Conservation (phyloP, 2,329 filamentous ascomycete species). For the Fusarium ambrosium region DNA sequence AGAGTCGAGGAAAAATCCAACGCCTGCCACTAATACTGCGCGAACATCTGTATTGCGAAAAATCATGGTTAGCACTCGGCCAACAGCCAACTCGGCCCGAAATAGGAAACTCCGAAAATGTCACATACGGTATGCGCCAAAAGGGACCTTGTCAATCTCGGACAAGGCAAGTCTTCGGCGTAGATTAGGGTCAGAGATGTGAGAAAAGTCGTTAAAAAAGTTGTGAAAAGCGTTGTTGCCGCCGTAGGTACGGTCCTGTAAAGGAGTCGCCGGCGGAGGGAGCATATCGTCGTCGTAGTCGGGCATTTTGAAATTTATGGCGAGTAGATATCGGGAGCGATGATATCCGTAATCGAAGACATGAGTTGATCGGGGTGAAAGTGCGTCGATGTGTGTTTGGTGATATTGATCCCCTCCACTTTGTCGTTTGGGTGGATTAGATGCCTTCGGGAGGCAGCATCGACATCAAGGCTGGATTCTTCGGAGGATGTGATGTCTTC, state of each 20-base stretch:
- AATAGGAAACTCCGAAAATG: background rate
- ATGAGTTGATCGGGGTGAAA: constrained; percentile 39
- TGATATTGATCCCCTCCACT: constrained; percentile 35
- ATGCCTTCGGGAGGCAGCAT: constrained; percentile 26
- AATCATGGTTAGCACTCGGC: constrained; percentile 16
- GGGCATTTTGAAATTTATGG: constrained; percentile 48
- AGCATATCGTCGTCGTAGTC: constrained; percentile 55
- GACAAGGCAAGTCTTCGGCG: constrained; percentile 81
- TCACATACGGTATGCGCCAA: constrained; percentile 75
- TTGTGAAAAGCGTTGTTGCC: constrained; percentile 80
- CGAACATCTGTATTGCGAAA: constrained; percentile 66
- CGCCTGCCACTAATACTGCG: constrained; percentile 80
- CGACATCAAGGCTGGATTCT: constrained; percentile 12
- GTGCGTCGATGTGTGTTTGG: constrained; percentile 32
- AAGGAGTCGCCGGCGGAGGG: constrained; percentile 56
- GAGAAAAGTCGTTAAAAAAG: constrained; percentile 77
- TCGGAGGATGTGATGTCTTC: background rate
- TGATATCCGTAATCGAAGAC: constrained; percentile 44
- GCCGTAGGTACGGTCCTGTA: constrained; percentile 63
- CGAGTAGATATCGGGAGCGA: constrained; percentile 41
- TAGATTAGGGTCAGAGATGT: constrained; percentile 80
- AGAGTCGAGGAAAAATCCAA: constrained; percentile 87
- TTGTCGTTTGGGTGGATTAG: constrained; percentile 17
- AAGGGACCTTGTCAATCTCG: constrained; percentile 83
- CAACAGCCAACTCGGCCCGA: background rate